Evolutionary conservation across 1,284 basidiomycete species (phyloP).

Genomic region (Veloporphyrellus conicus): DNA sequence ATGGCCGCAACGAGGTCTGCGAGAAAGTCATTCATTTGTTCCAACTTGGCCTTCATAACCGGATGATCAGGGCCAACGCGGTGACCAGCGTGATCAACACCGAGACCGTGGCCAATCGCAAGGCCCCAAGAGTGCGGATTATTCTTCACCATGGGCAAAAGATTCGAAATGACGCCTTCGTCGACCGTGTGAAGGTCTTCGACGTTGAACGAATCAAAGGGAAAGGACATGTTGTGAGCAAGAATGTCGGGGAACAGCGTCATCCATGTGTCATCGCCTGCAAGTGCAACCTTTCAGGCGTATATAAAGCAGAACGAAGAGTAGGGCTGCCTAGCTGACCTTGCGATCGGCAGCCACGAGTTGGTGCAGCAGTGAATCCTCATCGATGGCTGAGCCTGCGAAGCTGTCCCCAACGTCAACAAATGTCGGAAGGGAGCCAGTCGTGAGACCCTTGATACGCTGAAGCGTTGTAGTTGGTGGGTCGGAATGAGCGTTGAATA

Average conservation of each 20-base stretch:
- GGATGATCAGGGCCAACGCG: slow-evolving; percentile 87
- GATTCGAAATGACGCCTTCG: slow-evolving; percentile 85
- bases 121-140: slow-evolving; percentile 66
- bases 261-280: slow-evolving; percentile 97
- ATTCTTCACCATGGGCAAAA: slow-evolving; percentile 48
- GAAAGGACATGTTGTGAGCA: slow-evolving; percentile 65
- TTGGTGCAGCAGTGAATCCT: slow-evolving; percentile 80
- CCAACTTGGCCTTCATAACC: slow-evolving; percentile 80
- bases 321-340: slow-evolving; percentile 37
- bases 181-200: slow-evolving; percentile 97
- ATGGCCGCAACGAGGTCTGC: slow-evolving; percentile 57
- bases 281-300: slow-evolving; percentile 63
- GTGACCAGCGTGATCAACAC: slow-evolving; percentile 96
- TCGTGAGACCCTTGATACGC: slow-evolving; percentile 92
- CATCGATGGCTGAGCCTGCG: slow-evolving; percentile 77
- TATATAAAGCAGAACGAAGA: slow-evolving; percentile 5
- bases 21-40: slow-evolving; percentile 85
- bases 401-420: slow-evolving; percentile 93
- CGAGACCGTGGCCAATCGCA: slow-evolving; percentile 91
- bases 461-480: slow-evolving; percentile 96
- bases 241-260: slow-evolving; percentile 82
- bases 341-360: slow-evolving; percentile 51
- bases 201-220: slow-evolving; percentile 97
- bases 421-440: slow-evolving; percentile 94
- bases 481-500: slow-evolving; percentile 88